Percentiles rank a stretch among this genome's conserved stretches.
Evolutionary conservation across 345 rosid genomes (phyloP).

Genomic region (Gossypium turneri): DNA sequence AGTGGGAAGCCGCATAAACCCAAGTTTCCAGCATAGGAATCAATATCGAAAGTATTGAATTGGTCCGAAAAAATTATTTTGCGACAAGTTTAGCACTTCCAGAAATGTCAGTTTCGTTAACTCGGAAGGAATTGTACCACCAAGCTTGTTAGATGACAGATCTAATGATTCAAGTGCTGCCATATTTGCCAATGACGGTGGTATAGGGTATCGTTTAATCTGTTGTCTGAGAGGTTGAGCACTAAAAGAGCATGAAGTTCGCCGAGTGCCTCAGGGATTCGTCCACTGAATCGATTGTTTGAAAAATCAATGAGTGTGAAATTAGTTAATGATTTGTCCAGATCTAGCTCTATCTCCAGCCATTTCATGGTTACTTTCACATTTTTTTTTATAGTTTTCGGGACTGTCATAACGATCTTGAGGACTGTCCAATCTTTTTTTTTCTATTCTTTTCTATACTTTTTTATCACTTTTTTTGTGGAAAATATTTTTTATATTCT

Average conservation of each 20-base stretch:
- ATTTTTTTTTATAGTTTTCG: too few relatives aligned
- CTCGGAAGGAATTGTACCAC: constrained; percentile 1
- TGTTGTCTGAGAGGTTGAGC: neutral
- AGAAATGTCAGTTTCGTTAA: constrained; percentile 1
- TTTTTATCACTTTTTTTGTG: too few relatives aligned
- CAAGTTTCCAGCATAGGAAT: neutral
- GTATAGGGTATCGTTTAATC: constrained; percentile 17
- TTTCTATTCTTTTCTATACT: too few relatives aligned
- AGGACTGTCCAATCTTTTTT: too few relatives aligned
- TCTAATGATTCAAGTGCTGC: constrained; percentile 16
- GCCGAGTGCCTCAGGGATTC: neutral
- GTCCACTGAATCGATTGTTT: neutral
- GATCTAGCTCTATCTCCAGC: constrained; percentile 3
- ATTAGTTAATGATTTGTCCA: too few relatives aligned
- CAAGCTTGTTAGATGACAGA: constrained; percentile 15
- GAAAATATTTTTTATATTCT: too few relatives aligned
- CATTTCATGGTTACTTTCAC: constrained; percentile 41
- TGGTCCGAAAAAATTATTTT: constrained; percentile 10
- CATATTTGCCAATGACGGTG: constrained; percentile 15
- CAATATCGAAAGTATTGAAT: neutral
- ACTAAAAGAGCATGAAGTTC: neutral
- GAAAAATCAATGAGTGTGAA: neutral
- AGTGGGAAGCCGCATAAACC: neutral
- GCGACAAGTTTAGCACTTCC: neutral
- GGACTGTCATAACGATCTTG: too few relatives aligned